phyloP scores from a whole-genome alignment of 257 asterid species.

The Fraxinus americana region DNA sequence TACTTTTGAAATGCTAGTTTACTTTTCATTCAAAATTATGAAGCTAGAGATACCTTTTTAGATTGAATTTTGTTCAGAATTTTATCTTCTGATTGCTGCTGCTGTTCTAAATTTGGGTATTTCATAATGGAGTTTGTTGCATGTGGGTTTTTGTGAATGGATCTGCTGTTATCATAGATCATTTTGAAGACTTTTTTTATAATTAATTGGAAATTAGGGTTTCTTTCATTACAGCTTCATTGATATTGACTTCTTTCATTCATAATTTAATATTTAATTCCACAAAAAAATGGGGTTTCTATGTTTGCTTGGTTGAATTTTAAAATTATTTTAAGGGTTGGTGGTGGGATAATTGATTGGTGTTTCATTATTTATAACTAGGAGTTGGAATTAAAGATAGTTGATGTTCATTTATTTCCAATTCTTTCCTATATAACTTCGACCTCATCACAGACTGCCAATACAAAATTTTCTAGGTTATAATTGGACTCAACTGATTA shows the following conservation, averaged over 20 bases:
- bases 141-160: constrained; percentile 14
- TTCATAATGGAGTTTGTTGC: constrained; percentile 14
- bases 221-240: neutral
- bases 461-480: neutral
- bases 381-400: neutral
- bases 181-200: neutral
- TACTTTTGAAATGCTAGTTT: neutral
- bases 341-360: neutral
- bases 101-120: neutral
- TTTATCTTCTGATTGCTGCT: neutral
- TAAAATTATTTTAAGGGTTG: neutral
- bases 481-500: neutral
- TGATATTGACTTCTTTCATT: neutral
- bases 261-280: neutral
- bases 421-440: neutral
- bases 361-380: neutral
- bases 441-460: neutral
- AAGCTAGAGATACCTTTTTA: neutral
- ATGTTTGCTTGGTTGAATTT: neutral
- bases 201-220: neutral
- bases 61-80: neutral
- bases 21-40: neutral
- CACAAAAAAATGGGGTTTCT: neutral
- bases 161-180: constrained; percentile 19
- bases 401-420: neutral